These are phyloP conservation scores for Angophora floribunda DNA, from an alignment of 345 rosid species.

Conservation along the genomic window DNA sequence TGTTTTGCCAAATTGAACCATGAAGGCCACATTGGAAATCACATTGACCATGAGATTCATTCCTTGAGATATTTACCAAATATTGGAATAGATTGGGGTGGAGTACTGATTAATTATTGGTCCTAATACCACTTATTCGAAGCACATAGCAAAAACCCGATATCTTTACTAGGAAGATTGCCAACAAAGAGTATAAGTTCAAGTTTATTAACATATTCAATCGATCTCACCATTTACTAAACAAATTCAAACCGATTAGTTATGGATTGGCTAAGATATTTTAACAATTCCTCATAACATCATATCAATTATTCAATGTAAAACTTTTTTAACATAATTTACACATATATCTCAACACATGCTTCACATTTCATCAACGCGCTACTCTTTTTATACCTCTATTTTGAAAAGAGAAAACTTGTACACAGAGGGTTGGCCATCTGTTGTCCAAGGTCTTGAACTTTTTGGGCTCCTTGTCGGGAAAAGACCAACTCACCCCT, in stretches of 20 bases:
- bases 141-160: not conserved
- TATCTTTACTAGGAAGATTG: not conserved
- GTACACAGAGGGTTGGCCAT: no score
- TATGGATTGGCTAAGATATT: not conserved
- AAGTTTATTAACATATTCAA: not conserved
- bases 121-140: no score
- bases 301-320: not conserved
- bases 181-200: not conserved
- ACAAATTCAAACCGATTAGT: not conserved
- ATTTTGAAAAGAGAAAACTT: not conserved
- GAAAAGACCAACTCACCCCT: not conserved
- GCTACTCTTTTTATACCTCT: not conserved
- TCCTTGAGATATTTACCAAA: not conserved
- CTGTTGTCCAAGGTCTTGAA: no score
- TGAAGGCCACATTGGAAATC: not conserved
- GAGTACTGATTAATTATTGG: not conserved
- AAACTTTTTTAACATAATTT: no score
- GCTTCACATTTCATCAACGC: not conserved
- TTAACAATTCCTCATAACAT: not conserved
- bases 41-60: rapidly evolving
- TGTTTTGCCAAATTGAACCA: rapidly evolving
- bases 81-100: not conserved
- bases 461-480: not conserved
- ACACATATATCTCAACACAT: not conserved
- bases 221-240: not conserved